A percentile compares a stretch with the other conserved stretches of the same genome.
Conservation (phyloP, 352 stramenopile species). For the Aphanomyces stellatus region DNA sequence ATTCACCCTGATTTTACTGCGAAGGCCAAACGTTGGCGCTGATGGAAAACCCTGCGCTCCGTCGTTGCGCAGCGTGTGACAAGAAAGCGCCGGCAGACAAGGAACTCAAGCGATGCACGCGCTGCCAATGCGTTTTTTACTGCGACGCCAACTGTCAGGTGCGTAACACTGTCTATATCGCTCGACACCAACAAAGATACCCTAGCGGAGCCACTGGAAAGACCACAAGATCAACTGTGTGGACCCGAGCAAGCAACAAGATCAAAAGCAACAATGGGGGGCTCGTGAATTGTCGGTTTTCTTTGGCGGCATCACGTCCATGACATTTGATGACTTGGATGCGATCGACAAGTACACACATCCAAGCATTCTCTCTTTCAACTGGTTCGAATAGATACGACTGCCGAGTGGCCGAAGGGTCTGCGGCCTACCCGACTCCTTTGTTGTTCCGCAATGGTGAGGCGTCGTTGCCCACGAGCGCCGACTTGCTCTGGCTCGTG, state of each 20-base stretch:
- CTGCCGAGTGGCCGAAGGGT: slow-evolving; percentile 29
- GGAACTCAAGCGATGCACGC: slow-evolving; percentile 74
- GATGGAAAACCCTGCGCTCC: slow-evolving; percentile 60
- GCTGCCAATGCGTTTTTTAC: slow-evolving; percentile 81
- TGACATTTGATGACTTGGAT: slow-evolving; percentile 77
- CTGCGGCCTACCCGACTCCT: slow-evolving; percentile 52
- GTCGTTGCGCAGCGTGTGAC: slow-evolving; percentile 66
- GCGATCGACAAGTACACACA: slow-evolving; percentile 49
- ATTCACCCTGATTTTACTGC: too few species aligned
- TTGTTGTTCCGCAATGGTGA: slow-evolving; percentile 70
- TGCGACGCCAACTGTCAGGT: slow-evolving; percentile 56
- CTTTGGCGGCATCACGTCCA: slow-evolving; percentile 50
- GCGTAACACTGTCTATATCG: not conserved
- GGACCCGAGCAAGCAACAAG: slow-evolving; percentile 20
- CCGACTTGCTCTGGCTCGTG: slow-evolving; percentile 62
- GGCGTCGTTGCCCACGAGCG: slow-evolving; percentile 45
- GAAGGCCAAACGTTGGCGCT: slow-evolving; percentile 52
- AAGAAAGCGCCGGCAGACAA: slow-evolving; percentile 47
- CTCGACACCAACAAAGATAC: too few species aligned
- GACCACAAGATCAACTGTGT: slow-evolving; percentile 78
- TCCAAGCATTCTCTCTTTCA: slow-evolving; percentile 2
- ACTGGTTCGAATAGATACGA: not conserved
- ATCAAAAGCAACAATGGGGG: slow-evolving; percentile 55
- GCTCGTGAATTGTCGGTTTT: slow-evolving; percentile 79
- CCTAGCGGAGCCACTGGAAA: slow-evolving; percentile 56